Evolutionary conservation across 2,329 filamentous ascomycete genomes (phyloP), one percentile per base, ranked within the genome.

Genomic region (Arachnomyces sp.): DNA sequence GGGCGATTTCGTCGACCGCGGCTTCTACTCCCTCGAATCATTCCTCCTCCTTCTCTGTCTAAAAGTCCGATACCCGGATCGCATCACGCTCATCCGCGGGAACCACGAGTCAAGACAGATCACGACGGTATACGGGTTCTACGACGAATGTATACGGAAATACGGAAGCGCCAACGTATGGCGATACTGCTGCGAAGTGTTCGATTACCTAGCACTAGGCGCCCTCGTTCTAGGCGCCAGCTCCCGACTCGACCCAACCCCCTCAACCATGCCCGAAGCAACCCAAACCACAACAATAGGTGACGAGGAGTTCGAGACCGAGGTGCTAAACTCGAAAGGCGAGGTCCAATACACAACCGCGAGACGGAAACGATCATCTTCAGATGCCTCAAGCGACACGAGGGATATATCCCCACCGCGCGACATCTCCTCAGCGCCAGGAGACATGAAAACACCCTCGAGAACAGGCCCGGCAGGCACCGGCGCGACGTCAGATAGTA

Each of bases 21-120:
- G 90, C 43, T 98, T 95, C 73, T 98, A 96, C 70, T 94, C 87
- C 2, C 81, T 98, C 53, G 90, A 98, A 68, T 92, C 89, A 3
- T 95, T 98, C 60, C 81, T 95, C 46, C 84, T 98, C 40, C 81
- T 98, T 8, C 78, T 98, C 39, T 94, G 88, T 59, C 79, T 96
- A 54, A 96, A 96, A 74, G 90, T 96, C 46, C 84, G 90, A 60
- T 96, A 96, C 60, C 92, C 90, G 39, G 88, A 96, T 64, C 86
- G 92, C 52, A 95, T 96, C 70, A 96, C 92, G 3, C 76, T 96
- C 31, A 94, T 96, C 56, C 78, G 90, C 48, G 90, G 90, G 49
- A 94, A 94, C 61, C 88, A 94, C 70, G 90, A 96, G 66, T 95
- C 89, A 33, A 80, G 90, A 43, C 90, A 96, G 63, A 96, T 96